Evolutionary conservation across 2,329 filamentous ascomycete genomes (phyloP), one percentile per base, ranked within the genome.

Genomic region (Ophiostoma pallidulum): DNA sequence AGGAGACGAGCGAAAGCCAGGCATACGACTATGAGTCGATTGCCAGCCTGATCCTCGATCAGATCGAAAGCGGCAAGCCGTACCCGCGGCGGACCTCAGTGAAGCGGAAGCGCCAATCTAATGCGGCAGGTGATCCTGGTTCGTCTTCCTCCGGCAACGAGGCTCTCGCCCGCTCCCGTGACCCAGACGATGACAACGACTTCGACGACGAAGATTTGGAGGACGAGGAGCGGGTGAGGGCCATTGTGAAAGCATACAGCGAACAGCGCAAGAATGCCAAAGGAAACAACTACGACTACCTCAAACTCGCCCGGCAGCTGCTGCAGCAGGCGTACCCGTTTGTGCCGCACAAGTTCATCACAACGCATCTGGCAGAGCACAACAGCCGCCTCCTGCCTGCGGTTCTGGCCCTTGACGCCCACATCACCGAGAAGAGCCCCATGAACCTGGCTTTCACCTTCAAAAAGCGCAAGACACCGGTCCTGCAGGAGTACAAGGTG

Each of bases 81-180:
- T 75, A 75, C 41, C 66, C 66, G 3, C 62, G 55, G 42, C 55
- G 51, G 10, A 39, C 53, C 4, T 53, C 33, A 3, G 54, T 56
- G 22, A 75, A 75, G 55, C 61, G 72, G 12, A 74, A 75, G 54
- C 62, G 66, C 0, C 13, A 40, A 12, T 4, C 39, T 3, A 41
- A 38, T 24, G 9, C 6, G 14, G 24, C 18, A n/a, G n/a, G n/a
- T n/a, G n/a, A n/a, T n/a, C n/a, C n/a, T n/a, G n/a, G n/a, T n/a
- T n/a, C n/a, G n/a, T n/a, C n/a, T n/a, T n/a, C n/a, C n/a, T n/a
- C n/a, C n/a, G n/a, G n/a, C n/a, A n/a, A n/a, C n/a, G n/a, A n/a
- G n/a, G n/a, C n/a, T n/a, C n/a, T n/a, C n/a, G n/a, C n/a, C n/a
- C n/a, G n/a, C 2, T 43, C 53, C 1, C 48, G 48, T 12, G 52